These are phyloP conservation scores for Apophysomyces elegans DNA, from an alignment of 371 early-diverging fungal species.

Conservation along the genomic window DNA sequence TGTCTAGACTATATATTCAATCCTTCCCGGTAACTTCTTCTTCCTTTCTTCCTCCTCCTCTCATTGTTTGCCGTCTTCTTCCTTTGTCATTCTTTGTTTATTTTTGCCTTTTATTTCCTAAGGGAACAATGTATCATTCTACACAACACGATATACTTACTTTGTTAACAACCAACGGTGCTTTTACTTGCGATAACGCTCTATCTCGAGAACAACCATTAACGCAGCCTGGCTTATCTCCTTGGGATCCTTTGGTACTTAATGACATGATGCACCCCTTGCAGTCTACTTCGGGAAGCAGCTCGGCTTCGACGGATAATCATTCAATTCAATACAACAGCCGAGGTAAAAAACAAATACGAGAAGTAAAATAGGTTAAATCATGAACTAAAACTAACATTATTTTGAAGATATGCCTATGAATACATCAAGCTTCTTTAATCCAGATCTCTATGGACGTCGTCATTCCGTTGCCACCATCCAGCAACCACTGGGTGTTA, in stretches of 20 bases:
- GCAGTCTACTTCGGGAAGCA: constrained; percentile 5
- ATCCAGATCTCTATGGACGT: not conserved
- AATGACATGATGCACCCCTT: constrained; percentile 6
- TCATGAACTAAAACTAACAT: not conserved
- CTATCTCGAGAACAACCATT: not conserved
- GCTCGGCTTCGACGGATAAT: constrained; percentile 3
- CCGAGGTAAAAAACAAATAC: not conserved
- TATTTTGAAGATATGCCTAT: not conserved
- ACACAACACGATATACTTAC: constrained; percentile 1
- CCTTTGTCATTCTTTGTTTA: not conserved
- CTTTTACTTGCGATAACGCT: not conserved
- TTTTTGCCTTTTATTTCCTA: not conserved
- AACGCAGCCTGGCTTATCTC: not conserved
- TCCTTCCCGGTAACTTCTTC: constrained; percentile 4
- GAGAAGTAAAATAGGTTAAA: not conserved
- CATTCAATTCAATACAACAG: constrained; percentile 6
- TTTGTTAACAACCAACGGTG: not conserved
- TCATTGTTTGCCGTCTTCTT: not conserved
- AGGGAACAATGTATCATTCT: not conserved
- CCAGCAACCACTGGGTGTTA: not conserved
- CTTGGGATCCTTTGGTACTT: constrained; percentile 6
- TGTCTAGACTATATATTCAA: constrained; percentile 6
- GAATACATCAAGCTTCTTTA: not conserved
- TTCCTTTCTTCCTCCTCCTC: not conserved
- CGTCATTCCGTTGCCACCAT: not conserved